phyloP scores from a whole-genome alignment of 208 protist species.

The Zelonia costaricensis region DNA sequence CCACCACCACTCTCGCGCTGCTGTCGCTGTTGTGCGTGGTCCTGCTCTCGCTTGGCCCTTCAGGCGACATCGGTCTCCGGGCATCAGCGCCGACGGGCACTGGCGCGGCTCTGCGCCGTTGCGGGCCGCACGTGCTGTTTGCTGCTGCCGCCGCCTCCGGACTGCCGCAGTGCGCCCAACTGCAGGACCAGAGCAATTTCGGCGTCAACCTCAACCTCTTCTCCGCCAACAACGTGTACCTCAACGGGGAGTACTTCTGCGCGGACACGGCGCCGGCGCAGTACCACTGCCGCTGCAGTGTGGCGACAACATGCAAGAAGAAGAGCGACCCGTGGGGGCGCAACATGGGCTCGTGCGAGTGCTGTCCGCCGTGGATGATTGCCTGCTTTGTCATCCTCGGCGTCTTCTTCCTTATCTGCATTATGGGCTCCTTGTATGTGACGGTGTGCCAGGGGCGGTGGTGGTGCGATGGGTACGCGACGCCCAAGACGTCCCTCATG shows the following conservation, averaged over 20 bases:
- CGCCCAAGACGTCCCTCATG: constrained; percentile 36
- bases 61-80: too few relatives aligned
- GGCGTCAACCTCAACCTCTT: constrained; percentile 25
- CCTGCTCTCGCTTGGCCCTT: too few relatives aligned
- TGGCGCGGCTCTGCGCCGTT: too few relatives aligned
- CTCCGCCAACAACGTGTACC: constrained; percentile 7
- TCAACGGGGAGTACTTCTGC: constrained; percentile 35
- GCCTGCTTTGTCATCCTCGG: constrained; percentile 35
- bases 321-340: constrained; percentile 33
- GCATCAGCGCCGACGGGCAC: too few relatives aligned
- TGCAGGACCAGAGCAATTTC: constrained; percentile 16
- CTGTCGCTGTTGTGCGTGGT: too few relatives aligned
- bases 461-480: constrained; percentile 66
- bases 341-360: constrained; percentile 68
- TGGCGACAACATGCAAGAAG: constrained; percentile 20
- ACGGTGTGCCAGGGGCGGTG: constrained; percentile 40
- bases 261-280: constrained; percentile 11
- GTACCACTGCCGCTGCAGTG: constrained; percentile 32
- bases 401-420: constrained; percentile 17
- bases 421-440: constrained; percentile 33
- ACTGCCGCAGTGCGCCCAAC: constrained; percentile 12
- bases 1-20: too few relatives aligned
- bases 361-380: constrained; percentile 61
- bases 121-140: not conserved
- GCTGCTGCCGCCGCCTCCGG: not conserved